These are phyloP conservation scores for Ochetophila trinervis DNA, from an alignment of 306 rosid species.

Conservation along the genomic window DNA sequence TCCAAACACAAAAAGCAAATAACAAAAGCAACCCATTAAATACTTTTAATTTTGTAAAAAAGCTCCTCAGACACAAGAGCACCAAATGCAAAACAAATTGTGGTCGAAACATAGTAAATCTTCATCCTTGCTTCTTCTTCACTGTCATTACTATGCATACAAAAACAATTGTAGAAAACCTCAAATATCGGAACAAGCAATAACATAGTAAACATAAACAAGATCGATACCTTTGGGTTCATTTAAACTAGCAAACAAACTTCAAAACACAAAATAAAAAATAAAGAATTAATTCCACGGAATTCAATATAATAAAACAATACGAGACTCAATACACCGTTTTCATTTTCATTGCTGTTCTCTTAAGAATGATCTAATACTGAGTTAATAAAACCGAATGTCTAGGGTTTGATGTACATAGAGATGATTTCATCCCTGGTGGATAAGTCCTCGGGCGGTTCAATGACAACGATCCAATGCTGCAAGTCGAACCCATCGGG, in stretches of 20 bases:
- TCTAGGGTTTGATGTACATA: slow-evolving; percentile 67
- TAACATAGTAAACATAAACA: too few relatives aligned
- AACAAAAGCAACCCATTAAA: not conserved
- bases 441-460: too few relatives aligned
- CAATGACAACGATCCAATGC: too few relatives aligned
- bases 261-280: not conserved
- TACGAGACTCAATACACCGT: not conserved
- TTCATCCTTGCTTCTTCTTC: slow-evolving; percentile 91
- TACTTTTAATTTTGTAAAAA: slow-evolving; percentile 83
- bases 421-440: slow-evolving; percentile 83
- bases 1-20: not conserved
- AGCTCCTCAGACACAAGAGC: slow-evolving; percentile 85
- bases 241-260: not conserved
- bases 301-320: too few relatives aligned
- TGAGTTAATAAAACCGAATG: not conserved
- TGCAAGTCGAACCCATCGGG: too few relatives aligned
- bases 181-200: too few relatives aligned
- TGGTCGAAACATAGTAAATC: slow-evolving; percentile 90
- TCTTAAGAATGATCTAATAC: too few relatives aligned
- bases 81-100: slow-evolving; percentile 86
- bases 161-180: not conserved
- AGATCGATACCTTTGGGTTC: not conserved
- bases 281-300: too few relatives aligned
- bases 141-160: slow-evolving; percentile 31
- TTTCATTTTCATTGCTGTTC: too few relatives aligned